phyloP scores from a whole-genome alignment of 805 yeast genomes.

The Pichia phayaonensis region DNA sequence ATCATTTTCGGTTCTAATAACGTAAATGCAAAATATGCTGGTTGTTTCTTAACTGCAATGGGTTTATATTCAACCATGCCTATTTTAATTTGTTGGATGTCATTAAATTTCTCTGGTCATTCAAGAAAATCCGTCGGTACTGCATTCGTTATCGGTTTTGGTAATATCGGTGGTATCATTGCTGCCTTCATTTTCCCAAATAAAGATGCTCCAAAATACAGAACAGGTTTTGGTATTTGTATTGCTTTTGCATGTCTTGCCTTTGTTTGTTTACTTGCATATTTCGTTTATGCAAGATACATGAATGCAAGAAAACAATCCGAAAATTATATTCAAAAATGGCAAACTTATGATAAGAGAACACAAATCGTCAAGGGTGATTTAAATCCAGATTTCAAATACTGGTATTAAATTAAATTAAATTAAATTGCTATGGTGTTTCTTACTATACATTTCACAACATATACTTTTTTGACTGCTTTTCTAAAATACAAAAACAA shows the following conservation, averaged over 20 bases:
- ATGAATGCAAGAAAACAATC: slow-evolving; percentile 31
- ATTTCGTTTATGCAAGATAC: slow-evolving; percentile 26
- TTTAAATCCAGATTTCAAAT: slow-evolving; percentile 38
- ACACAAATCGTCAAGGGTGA: slow-evolving; percentile 28
- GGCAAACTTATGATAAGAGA: slow-evolving; percentile 23
- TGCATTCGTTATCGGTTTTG: slow-evolving; percentile 58
- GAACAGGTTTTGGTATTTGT: slow-evolving; percentile 45
- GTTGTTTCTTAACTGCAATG: slow-evolving; percentile 51
- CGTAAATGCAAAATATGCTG: slow-evolving; percentile 47
- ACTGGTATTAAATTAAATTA: slow-evolving; percentile 31
- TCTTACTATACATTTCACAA: background rate
- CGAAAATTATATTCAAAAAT: slow-evolving; percentile 22
- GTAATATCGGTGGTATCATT: slow-evolving; percentile 68
- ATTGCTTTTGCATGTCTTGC: slow-evolving; percentile 41
- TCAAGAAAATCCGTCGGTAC: slow-evolving; percentile 44
- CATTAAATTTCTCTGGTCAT: slow-evolving; percentile 59
- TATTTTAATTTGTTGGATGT: slow-evolving; percentile 57
- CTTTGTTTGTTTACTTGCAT: slow-evolving; percentile 27
- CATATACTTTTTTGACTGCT: background rate
- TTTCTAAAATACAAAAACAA: background rate
- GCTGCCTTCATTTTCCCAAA: slow-evolving; percentile 50
- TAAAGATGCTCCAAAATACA: slow-evolving; percentile 50
- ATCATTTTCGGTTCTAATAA: slow-evolving; percentile 41
- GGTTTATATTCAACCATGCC: slow-evolving; percentile 67
- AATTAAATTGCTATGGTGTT: too few species aligned